phyloP scores from a whole-genome alignment of 352 stramenopile species.

The Pelagophyceae sp. region DNA sequence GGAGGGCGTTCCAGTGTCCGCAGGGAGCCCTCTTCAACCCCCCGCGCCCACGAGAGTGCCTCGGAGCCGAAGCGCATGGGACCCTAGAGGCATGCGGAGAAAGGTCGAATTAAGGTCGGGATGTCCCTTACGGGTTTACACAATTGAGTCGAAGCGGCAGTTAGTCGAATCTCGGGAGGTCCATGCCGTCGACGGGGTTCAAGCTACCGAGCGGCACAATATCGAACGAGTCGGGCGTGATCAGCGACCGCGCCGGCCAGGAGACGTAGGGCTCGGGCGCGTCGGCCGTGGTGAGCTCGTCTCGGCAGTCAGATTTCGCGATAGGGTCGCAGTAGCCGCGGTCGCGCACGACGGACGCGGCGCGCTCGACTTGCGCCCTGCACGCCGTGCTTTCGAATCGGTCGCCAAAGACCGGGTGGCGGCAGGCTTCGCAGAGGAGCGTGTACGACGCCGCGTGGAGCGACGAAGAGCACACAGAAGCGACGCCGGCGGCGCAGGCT shows the following conservation, averaged over 20 bases:
- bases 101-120: too few relatives aligned
- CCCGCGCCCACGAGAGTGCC: too few relatives aligned
- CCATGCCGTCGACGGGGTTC: background rate
- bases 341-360: background rate
- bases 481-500: slow-evolving; percentile 8
- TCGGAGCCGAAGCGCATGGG: too few relatives aligned
- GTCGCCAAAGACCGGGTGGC: background rate
- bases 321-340: background rate
- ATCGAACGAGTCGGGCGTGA: background rate
- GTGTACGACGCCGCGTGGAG: background rate
- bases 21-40: too few relatives aligned
- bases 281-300: background rate
- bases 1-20: too few relatives aligned
- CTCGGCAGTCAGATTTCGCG: background rate
- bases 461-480: background rate
- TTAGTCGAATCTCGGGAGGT: too few relatives aligned
- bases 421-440: slow-evolving; percentile 23
- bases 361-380: background rate
- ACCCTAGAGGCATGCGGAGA: too few relatives aligned
- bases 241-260: background rate
- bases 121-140: too few relatives aligned
- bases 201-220: background rate
- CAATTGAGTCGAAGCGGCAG: too few relatives aligned
- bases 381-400: background rate
- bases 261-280: slow-evolving; percentile 14